Conservation (phyloP, 192 early-diverging fungal genomes). For the Geosiphon pyriformis region DNA sequence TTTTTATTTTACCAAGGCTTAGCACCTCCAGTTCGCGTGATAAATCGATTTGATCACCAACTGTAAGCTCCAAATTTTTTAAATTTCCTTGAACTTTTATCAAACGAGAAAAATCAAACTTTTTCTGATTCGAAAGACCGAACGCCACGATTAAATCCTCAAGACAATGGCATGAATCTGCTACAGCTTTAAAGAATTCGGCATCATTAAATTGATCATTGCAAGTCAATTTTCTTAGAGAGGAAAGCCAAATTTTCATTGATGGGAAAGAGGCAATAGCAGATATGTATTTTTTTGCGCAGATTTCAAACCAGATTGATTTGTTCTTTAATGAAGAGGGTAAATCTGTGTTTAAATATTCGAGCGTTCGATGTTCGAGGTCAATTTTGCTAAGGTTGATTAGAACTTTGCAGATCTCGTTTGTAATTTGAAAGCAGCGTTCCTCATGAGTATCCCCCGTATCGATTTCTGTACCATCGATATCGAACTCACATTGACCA, state of each 20-base stretch:
- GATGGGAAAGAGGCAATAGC: not conserved
- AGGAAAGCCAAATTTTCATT: not conserved
- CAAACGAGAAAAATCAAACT: not conserved
- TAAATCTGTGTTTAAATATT: not conserved
- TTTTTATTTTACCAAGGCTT: not conserved
- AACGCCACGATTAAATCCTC: not conserved
- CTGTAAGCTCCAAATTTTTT: not conserved
- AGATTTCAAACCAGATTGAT: not conserved
- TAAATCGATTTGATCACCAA: not conserved
- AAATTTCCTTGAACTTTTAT: not conserved
- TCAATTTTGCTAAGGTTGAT: not conserved
- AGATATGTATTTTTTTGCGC: not conserved
- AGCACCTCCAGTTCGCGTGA: not conserved
- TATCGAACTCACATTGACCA: not conserved
- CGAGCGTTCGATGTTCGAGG: not conserved
- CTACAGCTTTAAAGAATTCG: not conserved
- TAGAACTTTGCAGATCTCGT: not conserved
- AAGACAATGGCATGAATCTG: not conserved
- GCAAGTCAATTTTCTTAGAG: not conserved
- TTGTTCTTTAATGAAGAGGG: not conserved
- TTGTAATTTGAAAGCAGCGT: not conserved
- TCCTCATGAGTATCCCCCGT: not conserved
- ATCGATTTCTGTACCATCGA: not conserved
- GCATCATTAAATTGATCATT: not conserved
- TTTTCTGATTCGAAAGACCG: not conserved